phyloP scores from a whole-genome alignment of 805 yeast species.

The Saturnispora ahearnii region DNA sequence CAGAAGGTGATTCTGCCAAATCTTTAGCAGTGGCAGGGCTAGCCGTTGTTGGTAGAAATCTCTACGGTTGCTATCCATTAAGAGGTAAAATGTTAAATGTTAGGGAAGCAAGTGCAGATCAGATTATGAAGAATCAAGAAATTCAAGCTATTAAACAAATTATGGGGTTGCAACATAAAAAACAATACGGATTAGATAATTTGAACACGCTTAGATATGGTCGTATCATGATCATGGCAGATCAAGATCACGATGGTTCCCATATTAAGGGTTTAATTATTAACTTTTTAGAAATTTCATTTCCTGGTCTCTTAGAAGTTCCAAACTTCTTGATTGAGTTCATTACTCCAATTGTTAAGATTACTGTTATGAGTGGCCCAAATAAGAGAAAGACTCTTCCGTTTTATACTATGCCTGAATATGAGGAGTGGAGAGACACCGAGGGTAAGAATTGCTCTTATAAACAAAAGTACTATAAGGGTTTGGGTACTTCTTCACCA shows the following conservation, averaged over 20 bases:
- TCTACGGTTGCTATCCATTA: slow-evolving; percentile 89
- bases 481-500: slow-evolving; percentile 90
- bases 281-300: slow-evolving; percentile 85
- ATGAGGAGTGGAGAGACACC: slow-evolving; percentile 82
- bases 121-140: slow-evolving; percentile 84
- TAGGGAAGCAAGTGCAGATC: slow-evolving; percentile 95
- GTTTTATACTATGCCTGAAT: slow-evolving; percentile 93
- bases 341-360: slow-evolving; percentile 93
- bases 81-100: slow-evolving; percentile 94
- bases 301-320: slow-evolving; percentile 83
- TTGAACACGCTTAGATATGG: slow-evolving; percentile 80
- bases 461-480: slow-evolving; percentile 94
- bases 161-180: slow-evolving; percentile 91
- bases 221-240: slow-evolving; percentile 97
- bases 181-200: slow-evolving; percentile 54
- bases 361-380: slow-evolving; percentile 59
- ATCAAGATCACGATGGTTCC: slow-evolving; percentile 99
- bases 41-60: slow-evolving; percentile 91
- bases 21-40: slow-evolving; percentile 89
- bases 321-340: slow-evolving; percentile 92
- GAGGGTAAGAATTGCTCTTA: slow-evolving; percentile 71
- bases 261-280: slow-evolving; percentile 94
- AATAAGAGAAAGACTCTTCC: slow-evolving; percentile 47
- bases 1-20: slow-evolving; percentile 96
- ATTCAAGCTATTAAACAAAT: slow-evolving; percentile 93